Percentiles rank a stretch among this genome's conserved stretches.
Conservation (phyloP, 352 stramenopile species). For the Peronospora farinosa region DNA sequence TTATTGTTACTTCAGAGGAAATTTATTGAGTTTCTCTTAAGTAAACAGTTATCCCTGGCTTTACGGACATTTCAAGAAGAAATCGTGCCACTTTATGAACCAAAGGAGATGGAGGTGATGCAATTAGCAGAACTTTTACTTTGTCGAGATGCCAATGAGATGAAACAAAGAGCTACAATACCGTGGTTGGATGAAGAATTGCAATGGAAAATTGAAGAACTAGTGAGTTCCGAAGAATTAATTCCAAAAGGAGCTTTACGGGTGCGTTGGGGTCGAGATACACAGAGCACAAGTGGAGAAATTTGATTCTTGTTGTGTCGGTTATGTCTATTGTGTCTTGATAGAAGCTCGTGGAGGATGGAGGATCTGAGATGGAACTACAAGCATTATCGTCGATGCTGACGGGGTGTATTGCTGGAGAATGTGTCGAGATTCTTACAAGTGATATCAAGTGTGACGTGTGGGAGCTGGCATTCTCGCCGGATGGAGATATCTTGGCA, state of each 20-base stretch:
- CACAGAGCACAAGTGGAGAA: neutral
- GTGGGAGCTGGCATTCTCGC: constrained; percentile 73
- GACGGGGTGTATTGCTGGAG: constrained; percentile 16
- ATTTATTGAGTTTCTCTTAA: constrained; percentile 46
- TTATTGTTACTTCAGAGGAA: constrained; percentile 65
- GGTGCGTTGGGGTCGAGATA: constrained; percentile 22
- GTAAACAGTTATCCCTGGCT: constrained; percentile 33
- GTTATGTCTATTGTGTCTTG: neutral
- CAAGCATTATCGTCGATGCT: constrained; percentile 11
- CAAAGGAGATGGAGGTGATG: constrained; percentile 44
- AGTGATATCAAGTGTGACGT: constrained; percentile 44
- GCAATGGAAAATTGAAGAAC: constrained; percentile 37
- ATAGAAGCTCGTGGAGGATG: constrained; percentile 42
- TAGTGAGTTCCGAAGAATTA: constrained; percentile 63
- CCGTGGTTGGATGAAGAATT: constrained; percentile 48
- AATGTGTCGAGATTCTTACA: constrained; percentile 40
- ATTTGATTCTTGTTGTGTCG: neutral
- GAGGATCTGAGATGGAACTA: constrained; percentile 17
- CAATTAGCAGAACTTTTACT: constrained; percentile 56
- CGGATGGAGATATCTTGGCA: constrained; percentile 65
- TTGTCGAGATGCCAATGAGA: constrained; percentile 36
- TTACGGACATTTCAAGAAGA: constrained; percentile 61
- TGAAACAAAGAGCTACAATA: constrained; percentile 29
- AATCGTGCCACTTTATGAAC: constrained; percentile 41
- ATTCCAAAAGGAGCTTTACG: constrained; percentile 51